Evolutionary conservation across 108 stramenopile genomes (phyloP).

Genomic region (Fragilaria radians): DNA sequence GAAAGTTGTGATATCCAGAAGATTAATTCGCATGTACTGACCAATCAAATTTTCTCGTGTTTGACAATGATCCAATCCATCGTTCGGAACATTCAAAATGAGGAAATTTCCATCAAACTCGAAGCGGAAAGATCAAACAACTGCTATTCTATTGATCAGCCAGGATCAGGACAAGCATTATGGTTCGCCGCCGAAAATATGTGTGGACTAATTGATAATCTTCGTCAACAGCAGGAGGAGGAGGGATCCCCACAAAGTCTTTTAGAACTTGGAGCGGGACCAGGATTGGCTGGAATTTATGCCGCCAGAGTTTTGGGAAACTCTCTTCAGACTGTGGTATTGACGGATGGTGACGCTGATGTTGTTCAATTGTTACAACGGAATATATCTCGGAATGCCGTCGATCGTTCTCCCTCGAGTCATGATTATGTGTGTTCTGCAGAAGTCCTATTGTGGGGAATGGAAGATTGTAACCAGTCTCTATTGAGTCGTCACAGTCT

Average conservation of each 20-base stretch:
- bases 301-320: slow-evolving; percentile 3
- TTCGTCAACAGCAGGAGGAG: neutral
- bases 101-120: neutral
- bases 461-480: neutral
- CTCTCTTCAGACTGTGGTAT: neutral
- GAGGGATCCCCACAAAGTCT: neutral
- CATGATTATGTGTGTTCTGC: no score
- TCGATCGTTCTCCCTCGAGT: neutral
- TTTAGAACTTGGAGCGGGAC: slow-evolving; percentile 7
- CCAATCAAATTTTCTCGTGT: no score
- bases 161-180: neutral
- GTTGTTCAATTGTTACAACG: slow-evolving; percentile 5
- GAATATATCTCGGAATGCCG: neutral
- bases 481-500: neutral
- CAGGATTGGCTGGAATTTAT: slow-evolving; percentile 6
- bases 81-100: neutral
- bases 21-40: no score
- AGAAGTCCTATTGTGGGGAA: neutral
- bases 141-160: neutral
- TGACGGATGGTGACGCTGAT: slow-evolving; percentile 7
- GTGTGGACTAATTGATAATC: neutral
- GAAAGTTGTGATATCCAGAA: no score
- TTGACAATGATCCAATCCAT: neutral
- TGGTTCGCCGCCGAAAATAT: neutral
- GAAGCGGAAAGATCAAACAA: neutral